phyloP scores from a whole-genome alignment of 2,329 filamentous ascomycete genomes.

The Ophiostoma tasmaniense region DNA sequence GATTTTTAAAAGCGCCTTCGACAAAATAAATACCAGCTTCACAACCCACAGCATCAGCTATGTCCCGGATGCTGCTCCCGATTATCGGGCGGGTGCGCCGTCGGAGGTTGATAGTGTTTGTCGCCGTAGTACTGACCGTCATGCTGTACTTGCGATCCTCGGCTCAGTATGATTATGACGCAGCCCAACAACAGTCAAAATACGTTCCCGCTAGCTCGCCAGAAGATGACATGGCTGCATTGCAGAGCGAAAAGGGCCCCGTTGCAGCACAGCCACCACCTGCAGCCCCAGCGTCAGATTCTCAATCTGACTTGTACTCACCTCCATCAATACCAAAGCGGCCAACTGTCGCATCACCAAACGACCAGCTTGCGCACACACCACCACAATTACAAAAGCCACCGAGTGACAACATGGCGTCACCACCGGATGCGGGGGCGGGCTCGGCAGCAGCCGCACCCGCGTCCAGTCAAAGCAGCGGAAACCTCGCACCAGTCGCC shows the following conservation, averaged over 20 bases:
- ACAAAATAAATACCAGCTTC: not conserved
- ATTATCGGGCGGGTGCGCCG: slow-evolving; percentile 17
- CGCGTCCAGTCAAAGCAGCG: not conserved
- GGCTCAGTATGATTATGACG: not conserved
- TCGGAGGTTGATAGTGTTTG: slow-evolving; percentile 13
- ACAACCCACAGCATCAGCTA: not conserved
- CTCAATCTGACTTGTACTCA: not conserved
- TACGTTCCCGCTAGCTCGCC: slow-evolving; percentile 11
- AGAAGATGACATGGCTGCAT: slow-evolving; percentile 2
- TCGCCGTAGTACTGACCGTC: slow-evolving; percentile 10
- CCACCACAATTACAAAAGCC: not conserved
- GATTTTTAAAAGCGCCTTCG: too few species aligned
- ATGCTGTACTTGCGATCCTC: slow-evolving; percentile 9
- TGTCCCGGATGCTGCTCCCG: slow-evolving; percentile 11
- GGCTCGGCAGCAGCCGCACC: not conserved
- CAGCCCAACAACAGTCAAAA: not conserved
- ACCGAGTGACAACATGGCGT: not conserved
- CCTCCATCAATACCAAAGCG: not conserved
- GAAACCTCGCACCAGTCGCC: not conserved
- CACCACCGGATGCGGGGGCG: not conserved
- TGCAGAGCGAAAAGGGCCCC: not conserved
- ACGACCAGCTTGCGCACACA: not conserved
- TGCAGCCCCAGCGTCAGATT: not conserved
- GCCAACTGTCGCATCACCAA: not conserved
- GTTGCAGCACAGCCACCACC: not conserved